Evolutionary conservation across 768 basidiomycete species (phyloP).

Genomic region (Fomitopsis pulvina): DNA sequence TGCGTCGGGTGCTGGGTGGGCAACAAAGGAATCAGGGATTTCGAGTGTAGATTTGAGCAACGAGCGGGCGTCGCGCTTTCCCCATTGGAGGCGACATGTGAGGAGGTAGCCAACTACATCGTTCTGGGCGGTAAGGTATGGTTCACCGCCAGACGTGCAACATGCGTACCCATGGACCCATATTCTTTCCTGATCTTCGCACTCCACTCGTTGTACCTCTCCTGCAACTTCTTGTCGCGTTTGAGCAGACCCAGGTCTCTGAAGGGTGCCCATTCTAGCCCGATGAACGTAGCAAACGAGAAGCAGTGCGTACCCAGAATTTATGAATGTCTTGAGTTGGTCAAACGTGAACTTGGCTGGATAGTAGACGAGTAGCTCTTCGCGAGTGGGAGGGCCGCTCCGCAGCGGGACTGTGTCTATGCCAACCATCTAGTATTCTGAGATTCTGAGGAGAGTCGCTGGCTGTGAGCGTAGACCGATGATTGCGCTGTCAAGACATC

Average conservation of each 20-base stretch:
- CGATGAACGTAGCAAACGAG: neutral
- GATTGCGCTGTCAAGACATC: no score
- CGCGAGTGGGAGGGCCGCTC: slow-evolving; percentile 57
- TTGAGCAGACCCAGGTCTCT: slow-evolving; percentile 80
- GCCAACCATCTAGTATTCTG: neutral
- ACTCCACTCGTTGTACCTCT: slow-evolving; percentile 57
- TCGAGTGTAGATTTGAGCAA: slow-evolving; percentile 52
- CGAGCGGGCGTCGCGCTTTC: slow-evolving; percentile 56
- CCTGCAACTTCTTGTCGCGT: slow-evolving; percentile 63
- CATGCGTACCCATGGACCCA: slow-evolving; percentile 56
- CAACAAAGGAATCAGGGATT: neutral
- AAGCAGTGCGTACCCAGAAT: slow-evolving; percentile 52
- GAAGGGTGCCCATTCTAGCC: neutral
- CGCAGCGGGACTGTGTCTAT: slow-evolving; percentile 17
- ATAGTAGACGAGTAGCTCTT: slow-evolving; percentile 62
- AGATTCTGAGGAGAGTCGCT: no score
- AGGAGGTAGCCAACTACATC: slow-evolving; percentile 65
- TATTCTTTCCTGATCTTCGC: slow-evolving; percentile 47
- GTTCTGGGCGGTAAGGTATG: no score
- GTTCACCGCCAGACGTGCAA: neutral
- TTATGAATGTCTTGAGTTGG: slow-evolving; percentile 71
- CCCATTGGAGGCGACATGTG: slow-evolving; percentile 70
- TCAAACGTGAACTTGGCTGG: slow-evolving; percentile 72
- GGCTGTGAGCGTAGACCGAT: no score
- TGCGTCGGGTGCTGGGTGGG: neutral